Percentiles rank a stretch among this genome's conserved stretches.
phyloP scores from a whole-genome alignment of 2,329 filamentous ascomycete species.

The Colletotrichum trifolii region DNA sequence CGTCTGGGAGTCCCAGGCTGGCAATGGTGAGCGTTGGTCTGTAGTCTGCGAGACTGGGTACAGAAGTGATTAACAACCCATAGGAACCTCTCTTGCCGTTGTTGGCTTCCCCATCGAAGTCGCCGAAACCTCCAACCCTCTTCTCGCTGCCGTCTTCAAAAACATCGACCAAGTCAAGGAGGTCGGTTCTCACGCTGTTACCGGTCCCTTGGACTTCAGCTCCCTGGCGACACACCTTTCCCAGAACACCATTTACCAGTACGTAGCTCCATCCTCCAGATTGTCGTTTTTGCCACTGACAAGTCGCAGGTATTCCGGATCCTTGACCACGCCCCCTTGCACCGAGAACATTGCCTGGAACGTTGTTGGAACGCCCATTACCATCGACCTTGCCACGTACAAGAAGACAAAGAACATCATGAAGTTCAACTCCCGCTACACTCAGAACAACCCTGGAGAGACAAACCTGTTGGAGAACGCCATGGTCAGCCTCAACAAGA shows the following conservation, averaged over 20 bases:
- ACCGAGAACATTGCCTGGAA: constrained; percentile 66
- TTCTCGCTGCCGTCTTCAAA: constrained; percentile 51
- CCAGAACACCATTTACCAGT: constrained; percentile 54
- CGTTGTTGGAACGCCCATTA: constrained; percentile 59
- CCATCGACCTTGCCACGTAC: constrained; percentile 61
- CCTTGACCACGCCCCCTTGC: constrained; percentile 74
- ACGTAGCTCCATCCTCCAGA: constrained; percentile 17
- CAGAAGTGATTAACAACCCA: constrained; percentile 33
- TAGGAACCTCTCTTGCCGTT: constrained; percentile 49
- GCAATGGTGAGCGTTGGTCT: constrained; percentile 11
- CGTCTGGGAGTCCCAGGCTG: constrained; percentile 50
- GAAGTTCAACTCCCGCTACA: constrained; percentile 66
- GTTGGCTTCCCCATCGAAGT: constrained; percentile 52
- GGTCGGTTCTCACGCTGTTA: constrained; percentile 51
- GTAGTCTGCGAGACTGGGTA: neutral
- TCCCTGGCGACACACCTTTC: constrained; percentile 51
- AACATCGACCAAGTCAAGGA: constrained; percentile 51
- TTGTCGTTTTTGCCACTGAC: neutral
- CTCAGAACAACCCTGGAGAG: constrained; percentile 60
- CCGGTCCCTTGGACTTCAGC: constrained; percentile 55
- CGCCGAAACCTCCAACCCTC: constrained; percentile 37
- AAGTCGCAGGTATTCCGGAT: constrained; percentile 60
- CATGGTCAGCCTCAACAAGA: constrained; percentile 27
- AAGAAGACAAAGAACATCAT: constrained; percentile 63
- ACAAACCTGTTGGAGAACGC: constrained; percentile 53